Conservation (phyloP, 2,329 filamentous ascomycete species). For the Acephala macrosclerotiorum region DNA sequence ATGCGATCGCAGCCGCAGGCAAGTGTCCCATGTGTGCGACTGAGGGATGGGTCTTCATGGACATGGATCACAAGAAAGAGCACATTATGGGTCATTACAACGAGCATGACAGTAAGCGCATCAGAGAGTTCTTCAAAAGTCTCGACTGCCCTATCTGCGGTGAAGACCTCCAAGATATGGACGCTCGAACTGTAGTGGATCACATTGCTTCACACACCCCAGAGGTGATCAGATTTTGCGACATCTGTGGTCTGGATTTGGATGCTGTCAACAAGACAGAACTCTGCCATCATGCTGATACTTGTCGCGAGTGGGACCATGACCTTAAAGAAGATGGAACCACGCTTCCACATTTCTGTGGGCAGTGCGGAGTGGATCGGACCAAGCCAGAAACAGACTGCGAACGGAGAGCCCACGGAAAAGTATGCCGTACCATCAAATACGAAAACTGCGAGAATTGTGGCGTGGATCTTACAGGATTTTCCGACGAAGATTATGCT, state of each 20-base stretch:
- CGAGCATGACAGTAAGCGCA: conserved; percentile 12
- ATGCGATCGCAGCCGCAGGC: conserved; percentile 31
- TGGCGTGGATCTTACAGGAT: conserved; percentile 18
- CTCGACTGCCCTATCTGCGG: conserved; percentile 38
- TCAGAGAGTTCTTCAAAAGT: conserved; percentile 31
- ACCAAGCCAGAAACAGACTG: not conserved
- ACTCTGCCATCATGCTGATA: not conserved
- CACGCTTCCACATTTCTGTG: conserved; percentile 16
- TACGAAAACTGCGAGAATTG: conserved; percentile 26
- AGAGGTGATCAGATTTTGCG: conserved; percentile 35
- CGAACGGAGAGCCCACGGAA: not conserved
- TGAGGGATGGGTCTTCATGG: conserved; percentile 34
- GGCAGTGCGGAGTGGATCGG: conserved; percentile 26
- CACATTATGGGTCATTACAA: conserved; percentile 33
- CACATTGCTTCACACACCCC: conserved; percentile 37
- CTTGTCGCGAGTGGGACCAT: not conserved
- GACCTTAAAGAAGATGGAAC: not conserved
- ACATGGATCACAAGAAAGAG: conserved; percentile 30
- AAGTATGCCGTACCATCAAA: not conserved
- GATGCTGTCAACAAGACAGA: not conserved
- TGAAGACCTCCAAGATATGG: conserved; percentile 23
- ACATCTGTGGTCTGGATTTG: conserved; percentile 29
- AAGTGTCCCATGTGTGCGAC: conserved; percentile 38
- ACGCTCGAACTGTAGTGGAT: conserved; percentile 25
- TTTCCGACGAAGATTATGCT: not conserved